A percentile compares a stretch with the other conserved stretches of the same genome.
phyloP scores from a whole-genome alignment of 1,139 yeast genomes.

The Suhomyces chickasaworum region DNA sequence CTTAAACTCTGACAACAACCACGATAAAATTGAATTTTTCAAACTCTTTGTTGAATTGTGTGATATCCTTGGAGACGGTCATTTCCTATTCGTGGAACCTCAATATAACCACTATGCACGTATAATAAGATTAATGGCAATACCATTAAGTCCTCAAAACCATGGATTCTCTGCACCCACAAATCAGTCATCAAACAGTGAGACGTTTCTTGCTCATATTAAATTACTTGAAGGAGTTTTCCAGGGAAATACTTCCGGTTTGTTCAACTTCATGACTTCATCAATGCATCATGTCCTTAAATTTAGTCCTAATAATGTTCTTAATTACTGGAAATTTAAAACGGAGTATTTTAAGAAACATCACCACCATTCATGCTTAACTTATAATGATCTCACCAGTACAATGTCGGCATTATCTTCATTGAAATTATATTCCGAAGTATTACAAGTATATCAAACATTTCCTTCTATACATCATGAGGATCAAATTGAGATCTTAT shows the following conservation, averaged over 20 bases:
- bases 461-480: slow-evolving; percentile 34
- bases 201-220: slow-evolving; percentile 16
- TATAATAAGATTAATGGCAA: slow-evolving; percentile 24
- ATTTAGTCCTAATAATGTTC: slow-evolving; percentile 24
- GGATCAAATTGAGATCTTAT: slow-evolving; percentile 46
- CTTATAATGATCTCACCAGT: slow-evolving; percentile 28
- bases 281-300: slow-evolving; percentile 22
- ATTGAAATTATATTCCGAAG: slow-evolving; percentile 27
- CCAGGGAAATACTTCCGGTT: slow-evolving; percentile 9
- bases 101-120: slow-evolving; percentile 23
- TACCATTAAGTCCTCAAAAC: slow-evolving; percentile 11
- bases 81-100: slow-evolving; percentile 20
- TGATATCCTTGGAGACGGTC: slow-evolving; percentile 22
- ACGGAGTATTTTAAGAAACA: slow-evolving; percentile 5
- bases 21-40: slow-evolving; percentile 19
- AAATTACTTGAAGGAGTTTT: slow-evolving; percentile 8
- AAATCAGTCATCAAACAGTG: not conserved
- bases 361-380: not conserved
- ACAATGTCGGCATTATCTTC: slow-evolving; percentile 34
- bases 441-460: slow-evolving; percentile 28
- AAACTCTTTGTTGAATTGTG: slow-evolving; percentile 23
- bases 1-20: slow-evolving; percentile 15
- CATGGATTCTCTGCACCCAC: slow-evolving; percentile 1
- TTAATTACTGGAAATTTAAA: slow-evolving; percentile 33
- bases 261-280: slow-evolving; percentile 28